Evolutionary conservation across 1,139 yeast genomes (phyloP), one percentile per base, ranked within the genome.

Genomic region (Suhomyces anneliseae): DNA sequence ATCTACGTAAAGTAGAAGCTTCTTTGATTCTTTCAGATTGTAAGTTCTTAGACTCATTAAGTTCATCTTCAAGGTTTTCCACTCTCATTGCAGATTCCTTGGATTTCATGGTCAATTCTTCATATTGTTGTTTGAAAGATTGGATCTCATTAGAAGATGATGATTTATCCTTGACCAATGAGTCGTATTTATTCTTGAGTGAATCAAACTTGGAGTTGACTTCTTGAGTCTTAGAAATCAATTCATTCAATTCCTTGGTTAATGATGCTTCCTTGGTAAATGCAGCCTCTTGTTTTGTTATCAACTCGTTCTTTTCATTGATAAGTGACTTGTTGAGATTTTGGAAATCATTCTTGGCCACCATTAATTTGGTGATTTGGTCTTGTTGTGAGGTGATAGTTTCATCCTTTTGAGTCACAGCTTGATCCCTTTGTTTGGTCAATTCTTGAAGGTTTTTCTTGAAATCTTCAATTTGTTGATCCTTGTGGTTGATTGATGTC

Each of bases 11-110:
- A 0, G 90, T 83, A 4, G 84, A 74, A 0, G 90, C 76, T 65
- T 93, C 98, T 42, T 92, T 74, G 0, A 86, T 82, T 52, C 96
- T 79, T 55, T 90, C 97, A 58, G 85, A 93, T 8, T 92, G 68
- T 63, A 83, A 74, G 39, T 80, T 78, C 51, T 90, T 79, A 6
- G 88, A 74, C 49, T 92, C 98, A 8, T 79, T 72, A 12, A 92
- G 66, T 58, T 92, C 97, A 49, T 90, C 96, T 55, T 88, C 92
- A 42, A 92, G 65, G 3, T 82, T 78, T 49, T 88, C 93, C 29
- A 81, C 72, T 52, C 81, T 77, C 45, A 74, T 72, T 33, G 76
- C 74, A 4, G 83, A 72, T 56, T 92, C 98, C 52, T 80, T 80
- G 33, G 85, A 68, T 46, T 86, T 82, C 78, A 86, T 79, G 7